phyloP scores from a whole-genome alignment of 129 eudicot genomes.

The Mikania micrantha region DNA sequence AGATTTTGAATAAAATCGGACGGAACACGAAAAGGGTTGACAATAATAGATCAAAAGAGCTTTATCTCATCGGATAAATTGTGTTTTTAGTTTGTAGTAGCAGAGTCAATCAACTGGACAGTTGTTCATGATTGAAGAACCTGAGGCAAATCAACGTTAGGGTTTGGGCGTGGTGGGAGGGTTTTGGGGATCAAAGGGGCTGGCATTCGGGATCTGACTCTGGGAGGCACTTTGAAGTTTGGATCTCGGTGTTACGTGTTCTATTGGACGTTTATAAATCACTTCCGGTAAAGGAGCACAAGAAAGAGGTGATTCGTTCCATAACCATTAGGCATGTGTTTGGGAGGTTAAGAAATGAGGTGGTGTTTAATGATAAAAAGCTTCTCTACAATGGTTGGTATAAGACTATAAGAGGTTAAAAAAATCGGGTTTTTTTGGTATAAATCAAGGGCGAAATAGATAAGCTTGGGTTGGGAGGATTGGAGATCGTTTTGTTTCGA shows the following conservation, averaged over 20 bases:
- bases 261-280: no score
- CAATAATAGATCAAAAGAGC: background rate
- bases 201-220: background rate
- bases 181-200: background rate
- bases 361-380: no score
- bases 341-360: no score
- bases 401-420: no score
- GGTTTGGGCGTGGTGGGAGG: background rate
- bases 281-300: no score
- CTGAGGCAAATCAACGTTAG: background rate
- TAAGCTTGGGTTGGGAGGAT: no score
- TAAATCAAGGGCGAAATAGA: no score
- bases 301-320: no score
- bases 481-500: no score
- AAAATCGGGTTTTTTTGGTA: no score
- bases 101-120: constrained; percentile 1
- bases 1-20: background rate
- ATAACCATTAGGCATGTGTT: no score
- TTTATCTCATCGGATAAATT: background rate
- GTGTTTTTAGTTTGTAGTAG: background rate
- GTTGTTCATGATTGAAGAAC: background rate
- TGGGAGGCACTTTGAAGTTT: background rate
- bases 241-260: background rate
- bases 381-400: no score
- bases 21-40: background rate